Conservation (phyloP, 306 rosid species). For the Vigna hirtella region DNA sequence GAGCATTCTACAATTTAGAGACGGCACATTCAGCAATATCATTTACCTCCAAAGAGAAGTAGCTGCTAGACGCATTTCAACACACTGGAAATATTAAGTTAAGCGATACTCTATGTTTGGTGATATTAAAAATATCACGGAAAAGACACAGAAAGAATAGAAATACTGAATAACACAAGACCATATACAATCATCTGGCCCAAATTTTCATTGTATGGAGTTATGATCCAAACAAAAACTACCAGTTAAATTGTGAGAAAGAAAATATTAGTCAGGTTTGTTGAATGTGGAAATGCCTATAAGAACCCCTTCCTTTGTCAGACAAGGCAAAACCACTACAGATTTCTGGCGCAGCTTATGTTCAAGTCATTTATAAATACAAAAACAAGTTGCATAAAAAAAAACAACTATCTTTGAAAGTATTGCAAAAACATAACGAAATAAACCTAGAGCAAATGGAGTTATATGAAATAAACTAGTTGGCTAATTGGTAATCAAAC, state of each 20-base stretch:
- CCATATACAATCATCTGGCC: background rate
- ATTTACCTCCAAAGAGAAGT: too few species aligned
- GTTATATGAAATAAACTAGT: constrained; percentile 1
- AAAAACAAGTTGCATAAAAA: constrained; percentile 13
- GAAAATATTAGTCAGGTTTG: background rate
- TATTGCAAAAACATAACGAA: constrained; percentile 8
- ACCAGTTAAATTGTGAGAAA: background rate
- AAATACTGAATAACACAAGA: background rate
- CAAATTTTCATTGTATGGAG: background rate
- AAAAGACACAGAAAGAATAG: too few species aligned
- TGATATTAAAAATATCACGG: too few species aligned
- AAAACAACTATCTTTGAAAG: background rate
- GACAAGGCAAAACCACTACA: background rate
- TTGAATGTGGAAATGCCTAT: background rate
- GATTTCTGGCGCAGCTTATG: background rate
- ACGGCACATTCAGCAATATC: too few species aligned
- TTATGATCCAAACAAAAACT: background rate
- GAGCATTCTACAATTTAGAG: too few species aligned
- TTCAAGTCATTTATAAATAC: background rate
- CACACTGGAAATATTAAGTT: too few species aligned
- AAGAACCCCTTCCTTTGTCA: background rate
- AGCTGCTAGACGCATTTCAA: too few species aligned
- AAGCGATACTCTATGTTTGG: too few species aligned
- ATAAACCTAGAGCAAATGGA: background rate
- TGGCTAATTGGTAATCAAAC: constrained; percentile 27